Percentiles rank a stretch among this genome's conserved stretches.
These are phyloP conservation scores for Cyberlindnera euphorbiae DNA, from an alignment of 805 yeast species.

Conservation along the genomic window DNA sequence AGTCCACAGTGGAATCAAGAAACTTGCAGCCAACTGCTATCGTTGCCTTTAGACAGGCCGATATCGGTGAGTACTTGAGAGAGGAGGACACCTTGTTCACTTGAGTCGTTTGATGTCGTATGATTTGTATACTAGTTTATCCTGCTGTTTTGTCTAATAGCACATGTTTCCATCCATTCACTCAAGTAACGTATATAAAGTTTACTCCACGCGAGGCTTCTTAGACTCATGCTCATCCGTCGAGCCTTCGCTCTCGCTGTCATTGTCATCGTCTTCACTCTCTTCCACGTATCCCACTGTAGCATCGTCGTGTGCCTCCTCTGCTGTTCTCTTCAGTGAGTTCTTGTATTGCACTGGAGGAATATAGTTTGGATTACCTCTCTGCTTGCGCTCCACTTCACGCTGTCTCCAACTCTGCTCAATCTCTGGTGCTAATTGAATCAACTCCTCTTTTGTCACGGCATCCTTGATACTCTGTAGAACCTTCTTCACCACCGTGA, in stretches of 20 bases:
- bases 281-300: conserved; percentile 1
- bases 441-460: conserved; percentile 73
- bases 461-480: conserved; percentile 82
- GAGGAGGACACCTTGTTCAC: conserved; percentile 96
- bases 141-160: no score
- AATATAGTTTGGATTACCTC: conserved; percentile 5
- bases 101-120: no score
- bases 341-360: conserved; percentile 4
- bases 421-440: conserved; percentile 51
- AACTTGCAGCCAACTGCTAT: conserved; percentile 89
- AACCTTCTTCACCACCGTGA: conserved; percentile 75
- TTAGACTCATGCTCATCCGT: conserved; percentile 4
- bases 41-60: conserved; percentile 95
- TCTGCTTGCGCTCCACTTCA: conserved; percentile 26
- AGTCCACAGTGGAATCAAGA: conserved; percentile 83
- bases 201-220: conserved; percentile 8
- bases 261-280: conserved; percentile 3
- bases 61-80: conserved; percentile 95
- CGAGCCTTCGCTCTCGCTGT: background rate
- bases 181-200: no score
- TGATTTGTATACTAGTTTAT: no score
- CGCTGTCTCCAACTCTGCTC: conserved; percentile 60
- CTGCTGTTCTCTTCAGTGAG: conserved; percentile 3
- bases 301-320: conserved; percentile 7
- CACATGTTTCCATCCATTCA: no score